Evolutionary conservation across 2,329 filamentous ascomycete genomes (phyloP).

Genomic region (Tolypocladium tundrense): DNA sequence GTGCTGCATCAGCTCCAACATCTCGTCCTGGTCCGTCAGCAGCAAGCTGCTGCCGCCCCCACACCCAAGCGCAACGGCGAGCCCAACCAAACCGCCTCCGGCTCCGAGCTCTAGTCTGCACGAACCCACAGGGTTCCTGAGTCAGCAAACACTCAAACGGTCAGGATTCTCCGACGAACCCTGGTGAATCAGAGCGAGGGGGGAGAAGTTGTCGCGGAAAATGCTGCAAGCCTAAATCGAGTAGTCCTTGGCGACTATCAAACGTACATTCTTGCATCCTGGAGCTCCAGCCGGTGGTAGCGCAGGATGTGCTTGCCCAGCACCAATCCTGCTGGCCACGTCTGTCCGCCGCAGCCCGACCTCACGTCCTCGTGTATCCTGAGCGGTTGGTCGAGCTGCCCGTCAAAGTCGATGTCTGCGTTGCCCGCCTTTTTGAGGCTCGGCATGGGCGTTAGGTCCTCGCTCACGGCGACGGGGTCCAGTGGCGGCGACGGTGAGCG

Average conservation of each 20-base stretch:
- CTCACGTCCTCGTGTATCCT: slow-evolving; percentile 75
- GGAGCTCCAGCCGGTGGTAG: slow-evolving; percentile 54
- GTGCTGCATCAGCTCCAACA: slow-evolving; percentile 75
- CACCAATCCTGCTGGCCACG: slow-evolving; percentile 91
- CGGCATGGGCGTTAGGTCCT: slow-evolving; percentile 50
- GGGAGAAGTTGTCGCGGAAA: neutral
- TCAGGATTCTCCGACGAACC: neutral
- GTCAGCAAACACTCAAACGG: slow-evolving; percentile 11
- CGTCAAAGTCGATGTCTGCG: slow-evolving; percentile 55
- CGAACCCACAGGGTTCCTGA: slow-evolving; percentile 3
- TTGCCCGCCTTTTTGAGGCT: slow-evolving; percentile 45
- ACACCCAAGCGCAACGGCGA: slow-evolving; percentile 49
- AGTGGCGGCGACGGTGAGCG: slow-evolving; percentile 37
- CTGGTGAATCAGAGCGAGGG: neutral
- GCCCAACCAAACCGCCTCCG: slow-evolving; percentile 77
- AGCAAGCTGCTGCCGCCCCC: slow-evolving; percentile 46
- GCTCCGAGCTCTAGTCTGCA: slow-evolving; percentile 80
- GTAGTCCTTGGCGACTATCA: slow-evolving; percentile 1
- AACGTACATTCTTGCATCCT: slow-evolving; percentile 62
- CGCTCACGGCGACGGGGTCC: slow-evolving; percentile 39
- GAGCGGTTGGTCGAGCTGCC: slow-evolving; percentile 59
- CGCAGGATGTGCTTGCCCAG: slow-evolving; percentile 78
- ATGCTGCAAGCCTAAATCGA: neutral
- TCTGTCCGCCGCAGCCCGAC: slow-evolving; percentile 82
- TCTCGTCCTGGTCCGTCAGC: slow-evolving; percentile 80